Evolutionary conservation across 1,284 basidiomycete species (phyloP).

Genomic region (Cutaneotrichosporon sp.): DNA sequence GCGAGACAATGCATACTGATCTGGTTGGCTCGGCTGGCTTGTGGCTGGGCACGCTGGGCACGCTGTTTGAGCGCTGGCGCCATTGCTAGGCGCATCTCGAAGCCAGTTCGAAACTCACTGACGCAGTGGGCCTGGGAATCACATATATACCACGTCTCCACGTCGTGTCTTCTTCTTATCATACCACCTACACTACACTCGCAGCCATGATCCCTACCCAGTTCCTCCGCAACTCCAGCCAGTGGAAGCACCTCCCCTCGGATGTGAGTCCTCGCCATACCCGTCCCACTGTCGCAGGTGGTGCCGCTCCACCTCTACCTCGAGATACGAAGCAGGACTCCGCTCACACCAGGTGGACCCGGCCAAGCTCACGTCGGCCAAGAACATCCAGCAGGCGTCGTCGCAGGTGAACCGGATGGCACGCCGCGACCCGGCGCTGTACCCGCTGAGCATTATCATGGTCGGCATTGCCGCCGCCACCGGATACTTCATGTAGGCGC

Average conservation of each 20-base stretch:
- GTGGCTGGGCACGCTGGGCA: too few species aligned
- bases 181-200: not conserved
- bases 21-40: too few species aligned
- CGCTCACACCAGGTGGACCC: constrained; percentile 29
- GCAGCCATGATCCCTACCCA: too few species aligned
- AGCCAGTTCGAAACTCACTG: too few species aligned
- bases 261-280: constrained; percentile 9
- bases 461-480: constrained; percentile 39
- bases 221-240: constrained; percentile 2
- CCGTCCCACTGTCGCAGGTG: too few species aligned
- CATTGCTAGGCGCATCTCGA: too few species aligned
- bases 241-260: constrained; percentile 6
- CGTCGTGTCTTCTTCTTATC: not conserved
- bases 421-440: constrained; percentile 47
- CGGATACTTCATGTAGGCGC: constrained; percentile 43
- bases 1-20: too few species aligned
- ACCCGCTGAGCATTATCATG: constrained; percentile 45
- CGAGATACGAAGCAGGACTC: too few species aligned
- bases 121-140: not conserved
- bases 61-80: too few species aligned
- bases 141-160: not conserved
- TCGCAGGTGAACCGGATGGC: constrained; percentile 46
- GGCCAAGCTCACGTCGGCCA: constrained; percentile 34
- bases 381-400: constrained; percentile 41
- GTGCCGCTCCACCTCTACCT: too few species aligned